Base-by-base conservation (phyloP, 2,329 filamentous ascomycete genomes). In the Helotiales sp. region DNA sequence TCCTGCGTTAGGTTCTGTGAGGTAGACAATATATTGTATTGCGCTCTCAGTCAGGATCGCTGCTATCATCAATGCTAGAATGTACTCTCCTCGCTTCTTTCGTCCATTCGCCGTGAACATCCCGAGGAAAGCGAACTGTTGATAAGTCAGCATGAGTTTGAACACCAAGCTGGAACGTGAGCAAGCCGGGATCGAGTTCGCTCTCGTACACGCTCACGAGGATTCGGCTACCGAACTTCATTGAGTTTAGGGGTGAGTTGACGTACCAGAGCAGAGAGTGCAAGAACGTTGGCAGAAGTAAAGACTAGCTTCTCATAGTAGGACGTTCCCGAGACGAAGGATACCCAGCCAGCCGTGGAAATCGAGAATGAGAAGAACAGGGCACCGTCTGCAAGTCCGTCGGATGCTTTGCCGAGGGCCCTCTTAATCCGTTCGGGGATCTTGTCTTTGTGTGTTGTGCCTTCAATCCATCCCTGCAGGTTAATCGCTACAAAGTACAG, bases 21-120 rank as follows among this genome's bases (percentile, higher is more conserved):
- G 22, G 38, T 58, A 58, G 24, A 58, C 55, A 22, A 58, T 58
- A 36, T 58, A 58, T 47, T 58, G 56, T 30, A 58, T 46, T 7
- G 56, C 52, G 46, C 56, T 58, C 34, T 58, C 56, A 6, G 38
- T 47, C 17, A 58, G 29, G 15, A 58, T 58, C 6, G 30, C 56
- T 12, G 29, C 33, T 24, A 58, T 44, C 51, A 58, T 36, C 3
- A 49, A 15, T 1, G 25, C 44, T 19, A 52, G 22, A 17, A 58
- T 58, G 2, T 30, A 58, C 25, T 46, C 44, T 38, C 56, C 56
- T 51, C 52, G 31, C 22, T 54, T 58, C 51, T 54, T 47, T 1
- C 36, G 19, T 4, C 56, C 44, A 2, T 52, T 29, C 13, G 17
- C 25, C 2, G 54, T 52, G 22, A 47, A 57, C 48, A 57, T 57